These are phyloP conservation scores for Microdochium bolleyi DNA, from an alignment of 2,329 filamentous ascomycete species.

Conservation along the genomic window DNA sequence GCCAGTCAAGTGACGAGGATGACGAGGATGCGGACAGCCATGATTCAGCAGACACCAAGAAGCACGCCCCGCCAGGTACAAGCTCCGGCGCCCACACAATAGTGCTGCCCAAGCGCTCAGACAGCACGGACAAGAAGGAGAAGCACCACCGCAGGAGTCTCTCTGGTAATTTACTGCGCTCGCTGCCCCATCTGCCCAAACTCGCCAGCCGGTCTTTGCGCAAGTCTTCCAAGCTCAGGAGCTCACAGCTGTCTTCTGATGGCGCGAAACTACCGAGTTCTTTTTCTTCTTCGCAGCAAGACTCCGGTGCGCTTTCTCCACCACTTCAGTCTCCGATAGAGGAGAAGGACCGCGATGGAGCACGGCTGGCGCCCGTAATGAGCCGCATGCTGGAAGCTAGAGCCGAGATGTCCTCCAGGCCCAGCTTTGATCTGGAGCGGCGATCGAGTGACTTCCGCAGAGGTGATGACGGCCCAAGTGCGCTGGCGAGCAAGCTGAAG, in stretches of 20 bases:
- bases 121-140: slow-evolving; percentile 19
- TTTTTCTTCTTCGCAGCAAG: not conserved
- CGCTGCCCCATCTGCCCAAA: slow-evolving; percentile 51
- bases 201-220: slow-evolving; percentile 29
- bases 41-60: not conserved
- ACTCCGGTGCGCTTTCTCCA: not conserved
- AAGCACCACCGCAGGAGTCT: slow-evolving; percentile 48
- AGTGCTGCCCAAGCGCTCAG: slow-evolving; percentile 17
- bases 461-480: slow-evolving; percentile 37
- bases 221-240: slow-evolving; percentile 31
- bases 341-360: slow-evolving; percentile 22
- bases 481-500: slow-evolving; percentile 63
- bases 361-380: slow-evolving; percentile 61
- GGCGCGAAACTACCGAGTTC: not conserved
- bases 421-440: slow-evolving; percentile 47
- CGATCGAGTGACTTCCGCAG: slow-evolving; percentile 29
- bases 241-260: slow-evolving; percentile 17
- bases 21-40: slow-evolving; percentile 41
- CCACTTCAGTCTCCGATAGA: not conserved
- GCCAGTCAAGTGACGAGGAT: slow-evolving; percentile 73
- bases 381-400: slow-evolving; percentile 69
- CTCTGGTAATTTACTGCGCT: slow-evolving; percentile 59
- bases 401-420: slow-evolving; percentile 52
- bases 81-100: slow-evolving; percentile 18
- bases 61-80: not conserved